Evolutionary conservation across 202 grass and related monocot species (phyloP).

Genomic region (Carex arenaria): DNA sequence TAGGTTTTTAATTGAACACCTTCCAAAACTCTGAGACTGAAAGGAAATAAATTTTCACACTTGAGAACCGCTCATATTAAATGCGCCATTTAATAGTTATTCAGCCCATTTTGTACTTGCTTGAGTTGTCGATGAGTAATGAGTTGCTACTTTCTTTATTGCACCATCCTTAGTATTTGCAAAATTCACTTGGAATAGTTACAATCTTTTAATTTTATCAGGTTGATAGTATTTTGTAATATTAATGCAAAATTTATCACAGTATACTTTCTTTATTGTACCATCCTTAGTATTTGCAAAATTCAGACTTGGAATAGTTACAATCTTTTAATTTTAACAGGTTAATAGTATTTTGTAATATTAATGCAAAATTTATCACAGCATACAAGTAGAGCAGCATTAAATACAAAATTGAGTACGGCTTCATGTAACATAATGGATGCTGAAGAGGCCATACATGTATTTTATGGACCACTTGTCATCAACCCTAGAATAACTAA

Average conservation of each 20-base stretch:
- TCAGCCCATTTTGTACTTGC: conserved; percentile 21
- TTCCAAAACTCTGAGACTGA: conserved; percentile 1
- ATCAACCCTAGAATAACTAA: not conserved
- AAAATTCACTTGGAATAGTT: not conserved
- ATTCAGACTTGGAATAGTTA: not conserved
- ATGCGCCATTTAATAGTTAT: conserved; percentile 27
- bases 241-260: too few relatives aligned
- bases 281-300: not conserved
- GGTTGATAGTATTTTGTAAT: not conserved
- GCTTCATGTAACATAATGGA: not conserved
- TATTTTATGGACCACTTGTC: not conserved
- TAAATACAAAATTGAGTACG: not conserved
- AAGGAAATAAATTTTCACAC: conserved; percentile 32
- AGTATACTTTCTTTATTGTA: conserved; percentile 26
- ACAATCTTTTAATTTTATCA: not conserved
- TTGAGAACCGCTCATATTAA: conserved; percentile 20
- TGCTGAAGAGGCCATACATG: not conserved
- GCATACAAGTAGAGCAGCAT: not conserved
- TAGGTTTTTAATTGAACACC: conserved; percentile 11
- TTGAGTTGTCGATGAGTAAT: conserved; percentile 1
- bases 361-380: not conserved
- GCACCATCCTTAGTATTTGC: not conserved
- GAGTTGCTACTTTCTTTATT: conserved; percentile 24
- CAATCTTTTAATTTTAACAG: not conserved
- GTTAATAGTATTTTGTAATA: not conserved